These are phyloP conservation scores for Ascochyta rabiei DNA, from an alignment of 2,329 filamentous ascomycete species.

Conservation along the genomic window DNA sequence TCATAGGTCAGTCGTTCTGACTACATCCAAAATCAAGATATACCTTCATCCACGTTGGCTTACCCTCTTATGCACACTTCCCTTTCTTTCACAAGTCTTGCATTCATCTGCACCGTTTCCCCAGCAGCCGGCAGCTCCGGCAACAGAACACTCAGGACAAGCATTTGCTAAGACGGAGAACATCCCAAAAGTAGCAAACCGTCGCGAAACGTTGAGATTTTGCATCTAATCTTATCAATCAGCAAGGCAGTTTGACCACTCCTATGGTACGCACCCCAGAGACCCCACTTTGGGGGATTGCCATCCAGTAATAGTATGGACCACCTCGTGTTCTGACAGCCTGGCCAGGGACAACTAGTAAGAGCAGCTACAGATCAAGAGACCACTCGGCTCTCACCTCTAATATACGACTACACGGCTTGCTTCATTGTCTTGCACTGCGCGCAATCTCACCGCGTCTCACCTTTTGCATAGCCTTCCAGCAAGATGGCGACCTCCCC, in stretches of 20 bases:
- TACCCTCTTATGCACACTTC: not conserved
- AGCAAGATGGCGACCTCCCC: not conserved
- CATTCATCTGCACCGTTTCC: not conserved
- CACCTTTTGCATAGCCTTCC: not conserved
- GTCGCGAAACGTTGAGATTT: conserved; percentile 2
- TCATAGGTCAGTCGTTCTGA: not conserved
- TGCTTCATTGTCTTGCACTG: not conserved
- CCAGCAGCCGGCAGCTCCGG: not conserved
- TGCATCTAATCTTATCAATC: conserved; percentile 18
- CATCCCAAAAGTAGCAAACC: conserved; percentile 1
- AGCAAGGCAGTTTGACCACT: conserved; percentile 1
- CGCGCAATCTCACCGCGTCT: not conserved
- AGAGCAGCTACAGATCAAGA: conserved; percentile 2
- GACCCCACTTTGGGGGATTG: conserved; percentile 8
- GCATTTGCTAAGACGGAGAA: conserved; percentile 1
- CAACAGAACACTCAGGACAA: conserved; percentile 1
- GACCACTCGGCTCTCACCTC: not conserved
- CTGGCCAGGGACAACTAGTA: not conserved
- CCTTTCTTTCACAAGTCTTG: not conserved
- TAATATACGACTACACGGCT: not conserved
- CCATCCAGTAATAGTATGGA: conserved; percentile 1
- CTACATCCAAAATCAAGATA: conserved; percentile 3
- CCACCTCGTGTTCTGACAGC: conserved; percentile 3
- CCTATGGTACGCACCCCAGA: not conserved
- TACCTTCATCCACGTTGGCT: not conserved